Percentiles rank a stretch among this genome's conserved stretches.
phyloP scores from a whole-genome alignment of 2,329 filamentous ascomycete genomes.

The Cytospora leucostoma region DNA sequence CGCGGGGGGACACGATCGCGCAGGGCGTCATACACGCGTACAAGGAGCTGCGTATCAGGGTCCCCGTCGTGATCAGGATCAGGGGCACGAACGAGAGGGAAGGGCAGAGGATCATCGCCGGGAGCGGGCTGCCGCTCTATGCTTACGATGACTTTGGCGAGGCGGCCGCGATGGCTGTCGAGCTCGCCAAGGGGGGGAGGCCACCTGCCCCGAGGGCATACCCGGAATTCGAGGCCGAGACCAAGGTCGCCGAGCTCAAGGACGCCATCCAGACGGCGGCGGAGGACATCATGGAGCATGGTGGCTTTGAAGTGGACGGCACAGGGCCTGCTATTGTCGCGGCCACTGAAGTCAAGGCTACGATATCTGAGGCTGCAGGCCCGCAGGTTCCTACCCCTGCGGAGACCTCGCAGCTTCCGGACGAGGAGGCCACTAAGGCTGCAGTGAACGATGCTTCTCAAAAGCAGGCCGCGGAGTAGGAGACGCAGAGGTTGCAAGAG shows the following conservation, averaged over 20 bases:
- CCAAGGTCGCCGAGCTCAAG: not conserved
- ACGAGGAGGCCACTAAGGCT: not conserved
- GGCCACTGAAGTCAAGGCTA: not conserved
- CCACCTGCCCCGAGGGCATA: not conserved
- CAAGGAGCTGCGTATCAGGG: slow-evolving; percentile 62
- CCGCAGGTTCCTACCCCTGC: not conserved
- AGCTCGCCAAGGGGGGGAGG: slow-evolving; percentile 34
- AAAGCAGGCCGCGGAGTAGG: not conserved
- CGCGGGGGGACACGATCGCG: slow-evolving; percentile 80
- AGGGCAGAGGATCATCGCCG: slow-evolving; percentile 68
- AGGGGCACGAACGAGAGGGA: slow-evolving; percentile 73
- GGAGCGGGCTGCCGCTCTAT: slow-evolving; percentile 67
- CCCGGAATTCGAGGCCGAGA: not conserved
- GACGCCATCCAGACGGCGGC: not conserved
- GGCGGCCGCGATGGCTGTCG: slow-evolving; percentile 67
- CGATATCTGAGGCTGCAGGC: not conserved
- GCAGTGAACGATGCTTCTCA: not conserved
- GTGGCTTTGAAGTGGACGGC: not conserved
- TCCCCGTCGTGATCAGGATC: slow-evolving; percentile 77
- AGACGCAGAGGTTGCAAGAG: not conserved
- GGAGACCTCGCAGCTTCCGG: not conserved
- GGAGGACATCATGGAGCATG: not conserved
- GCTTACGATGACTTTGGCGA: slow-evolving; percentile 76
- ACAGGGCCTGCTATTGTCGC: not conserved
- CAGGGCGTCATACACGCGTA: slow-evolving; percentile 73